Conservation (phyloP, 495 filamentous ascomycete genomes). For the Pseudomonodictys pantanalensis region DNA sequence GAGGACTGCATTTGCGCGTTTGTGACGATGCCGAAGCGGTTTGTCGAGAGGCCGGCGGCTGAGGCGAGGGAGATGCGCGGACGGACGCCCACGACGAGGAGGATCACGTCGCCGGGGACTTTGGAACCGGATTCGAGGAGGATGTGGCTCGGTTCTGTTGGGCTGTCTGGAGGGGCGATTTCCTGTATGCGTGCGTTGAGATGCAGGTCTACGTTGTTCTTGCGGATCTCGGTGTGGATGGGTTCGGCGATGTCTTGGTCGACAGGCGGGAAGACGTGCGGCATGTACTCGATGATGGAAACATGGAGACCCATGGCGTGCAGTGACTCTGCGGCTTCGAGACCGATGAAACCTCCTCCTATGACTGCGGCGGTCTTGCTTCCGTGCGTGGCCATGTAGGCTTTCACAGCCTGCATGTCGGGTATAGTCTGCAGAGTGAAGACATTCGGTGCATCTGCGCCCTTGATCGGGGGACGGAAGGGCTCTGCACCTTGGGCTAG, state of each 20-base stretch:
- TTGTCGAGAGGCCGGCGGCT: conserved; percentile 29
- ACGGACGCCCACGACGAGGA: conserved; percentile 33
- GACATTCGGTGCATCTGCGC: conserved; percentile 25
- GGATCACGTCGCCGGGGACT: conserved; percentile 29
- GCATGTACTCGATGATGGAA: conserved; percentile 39
- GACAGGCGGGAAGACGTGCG: conserved; percentile 36
- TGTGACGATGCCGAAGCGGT: conserved; percentile 32
- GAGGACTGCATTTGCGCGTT: conserved; percentile 38
- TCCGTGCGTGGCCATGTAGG: conserved; percentile 16
- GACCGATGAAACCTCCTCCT: conserved; percentile 40
- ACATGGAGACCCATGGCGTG: conserved; percentile 48
- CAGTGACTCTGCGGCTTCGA: conserved; percentile 50
- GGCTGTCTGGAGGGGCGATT: conserved; percentile 14
- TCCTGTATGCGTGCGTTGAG: conserved; percentile 18
- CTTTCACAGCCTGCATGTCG: conserved; percentile 30
- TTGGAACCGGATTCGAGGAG: neutral
- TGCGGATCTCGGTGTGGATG: conserved; percentile 33
- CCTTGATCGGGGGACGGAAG: conserved; percentile 26
- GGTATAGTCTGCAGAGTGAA: conserved; percentile 38
- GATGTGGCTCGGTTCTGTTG: neutral
- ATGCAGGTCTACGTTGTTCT: conserved; percentile 29
- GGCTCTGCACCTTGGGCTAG: conserved; percentile 35
- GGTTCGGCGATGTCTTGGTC: conserved; percentile 36
- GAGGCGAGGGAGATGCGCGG: conserved; percentile 30
- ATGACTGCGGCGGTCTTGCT: conserved; percentile 31